These are phyloP conservation scores for Ascochyta koolunga DNA, from an alignment of 2,329 filamentous ascomycete species.

Conservation along the genomic window DNA sequence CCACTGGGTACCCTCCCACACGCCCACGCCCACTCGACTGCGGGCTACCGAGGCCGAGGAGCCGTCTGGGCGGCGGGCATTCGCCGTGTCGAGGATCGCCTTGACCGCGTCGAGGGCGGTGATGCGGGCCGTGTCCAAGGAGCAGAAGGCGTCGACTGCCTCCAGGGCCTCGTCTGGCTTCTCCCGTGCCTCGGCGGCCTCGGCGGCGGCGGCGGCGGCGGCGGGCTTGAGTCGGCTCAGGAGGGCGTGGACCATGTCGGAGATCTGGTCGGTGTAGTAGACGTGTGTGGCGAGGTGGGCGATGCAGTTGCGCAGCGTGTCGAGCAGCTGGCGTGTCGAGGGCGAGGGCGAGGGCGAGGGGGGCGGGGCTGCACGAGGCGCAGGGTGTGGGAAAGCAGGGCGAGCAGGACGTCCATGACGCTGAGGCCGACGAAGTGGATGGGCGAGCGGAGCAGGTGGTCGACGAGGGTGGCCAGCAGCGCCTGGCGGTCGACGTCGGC, in stretches of 20 bases:
- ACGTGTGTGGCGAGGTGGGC: constrained; percentile 92
- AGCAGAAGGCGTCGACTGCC: constrained; percentile 64
- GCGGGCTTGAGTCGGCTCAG: constrained; percentile 76
- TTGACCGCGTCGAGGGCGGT: constrained; percentile 80
- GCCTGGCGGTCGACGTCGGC: constrained; percentile 75
- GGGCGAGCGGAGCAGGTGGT: constrained; percentile 81
- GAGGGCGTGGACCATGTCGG: constrained; percentile 88
- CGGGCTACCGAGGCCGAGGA: constrained; percentile 65
- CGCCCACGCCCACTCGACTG: constrained; percentile 76
- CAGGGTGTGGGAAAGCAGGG: constrained; percentile 82
- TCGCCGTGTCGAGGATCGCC: constrained; percentile 81
- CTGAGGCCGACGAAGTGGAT: constrained; percentile 95
- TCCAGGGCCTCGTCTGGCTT: constrained; percentile 58
- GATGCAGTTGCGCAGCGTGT: constrained; percentile 78
- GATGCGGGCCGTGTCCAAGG: constrained; percentile 64
- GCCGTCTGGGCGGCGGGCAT: constrained; percentile 55
- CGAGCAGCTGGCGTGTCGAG: constrained; percentile 73
- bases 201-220: constrained; percentile 53
- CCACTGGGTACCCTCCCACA: constrained; percentile 98
- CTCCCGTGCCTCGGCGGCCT: constrained; percentile 58
- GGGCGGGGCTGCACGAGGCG: constrained; percentile 76
- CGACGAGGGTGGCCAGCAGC: constrained; percentile 76
- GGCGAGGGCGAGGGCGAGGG: too few species aligned
- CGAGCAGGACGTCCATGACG: constrained; percentile 91
- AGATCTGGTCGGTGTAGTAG: constrained; percentile 95